These are phyloP conservation scores for Coemansia sp. DNA, from an alignment of 192 early-diverging fungal species.

Conservation along the genomic window DNA sequence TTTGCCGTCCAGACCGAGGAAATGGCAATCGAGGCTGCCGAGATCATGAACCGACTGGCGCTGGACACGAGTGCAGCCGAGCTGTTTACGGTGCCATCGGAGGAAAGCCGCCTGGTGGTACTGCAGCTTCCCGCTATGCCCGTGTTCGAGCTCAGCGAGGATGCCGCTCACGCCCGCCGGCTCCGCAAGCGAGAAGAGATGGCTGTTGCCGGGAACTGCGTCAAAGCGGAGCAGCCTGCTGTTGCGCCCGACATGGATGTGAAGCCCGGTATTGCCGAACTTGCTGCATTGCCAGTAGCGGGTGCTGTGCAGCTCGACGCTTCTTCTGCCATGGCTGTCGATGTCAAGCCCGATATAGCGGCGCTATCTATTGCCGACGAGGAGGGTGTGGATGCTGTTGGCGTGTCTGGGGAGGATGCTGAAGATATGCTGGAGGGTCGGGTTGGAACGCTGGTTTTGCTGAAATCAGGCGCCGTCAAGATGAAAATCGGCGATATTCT, in stretches of 20 bases:
- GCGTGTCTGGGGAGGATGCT: not conserved
- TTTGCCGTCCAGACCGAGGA: conserved; percentile 44
- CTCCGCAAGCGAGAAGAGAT: conserved; percentile 2
- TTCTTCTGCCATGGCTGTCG: conserved; percentile 24
- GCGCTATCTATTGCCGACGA: conserved; percentile 2
- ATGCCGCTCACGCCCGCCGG: conserved; percentile 10
- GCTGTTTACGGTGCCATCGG: not conserved
- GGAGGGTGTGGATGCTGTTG: conserved; percentile 8
- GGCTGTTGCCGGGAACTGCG: conserved; percentile 6
- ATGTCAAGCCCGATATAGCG: conserved; percentile 24
- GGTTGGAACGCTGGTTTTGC: conserved; percentile 37
- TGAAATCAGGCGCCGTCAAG: conserved; percentile 32
- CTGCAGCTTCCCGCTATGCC: conserved; percentile 28
- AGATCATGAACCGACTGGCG: conserved; percentile 10
- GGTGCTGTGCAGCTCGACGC: too few species aligned
- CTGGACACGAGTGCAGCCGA: conserved; percentile 13
- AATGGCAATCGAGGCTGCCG: conserved; percentile 28
- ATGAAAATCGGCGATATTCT: conserved; percentile 36
- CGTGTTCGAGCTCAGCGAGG: conserved; percentile 34
- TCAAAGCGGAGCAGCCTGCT: not conserved
- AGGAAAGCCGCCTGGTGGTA: conserved; percentile 23
- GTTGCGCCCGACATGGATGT: conserved; percentile 19
- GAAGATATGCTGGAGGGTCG: conserved; percentile 22
- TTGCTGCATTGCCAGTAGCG: conserved; percentile 12
- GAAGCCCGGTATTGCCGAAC: conserved; percentile 16